Base-by-base conservation (phyloP, 108 stramenopile species). In the Skeletonema tropicum region DNA sequence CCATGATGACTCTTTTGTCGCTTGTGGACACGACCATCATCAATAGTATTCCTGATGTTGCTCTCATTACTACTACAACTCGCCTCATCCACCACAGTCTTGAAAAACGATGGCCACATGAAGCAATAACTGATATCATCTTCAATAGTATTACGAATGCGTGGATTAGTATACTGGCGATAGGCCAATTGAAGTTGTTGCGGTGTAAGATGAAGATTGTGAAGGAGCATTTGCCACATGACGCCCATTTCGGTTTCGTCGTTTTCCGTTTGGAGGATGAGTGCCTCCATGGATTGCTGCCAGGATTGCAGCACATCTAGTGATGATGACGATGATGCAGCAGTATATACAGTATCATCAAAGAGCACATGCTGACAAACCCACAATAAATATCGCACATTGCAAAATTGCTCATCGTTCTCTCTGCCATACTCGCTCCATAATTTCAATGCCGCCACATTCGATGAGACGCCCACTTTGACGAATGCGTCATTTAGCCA, bases 181-280 rank as follows among this genome's bases (percentile, higher is more conserved):
- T 45, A 49, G 12, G 17, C 17, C 45, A 60, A 33, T 23, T 32
- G 38, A 19, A 76, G 41, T 33, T 30, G 21, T 2, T 29, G 26
- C 21, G 76, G 62, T 1, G 76, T 35, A 14, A 64, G 38, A 17
- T 30, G 7, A 6, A 68, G 45, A 45, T 52, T 49, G 41, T 63
- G 68, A 6, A 70, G 69, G 38, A 70, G 52, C 68, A 70, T 23
- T 59, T 64, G 69, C 68, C 69, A 77, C 55, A 77, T 57, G 23
- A 31, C 61, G 58, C 60, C 33, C 21, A 35, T 13, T 8, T 57
- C 38, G 0, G 55, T 45, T 30, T 70, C 55, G 32, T 70, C 52
- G 17, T 14, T 39, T 11, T 19, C 57, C 2, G 2, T n/a, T n/a
- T n/a, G n/a, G n/a, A n/a, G n/a, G n/a, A 23, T 23, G 52, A 55